Evolutionary conservation across 352 stramenopile species (phyloP), one percentile per base, ranked within the genome.

Genomic region (Pythium dissotocum): DNA sequence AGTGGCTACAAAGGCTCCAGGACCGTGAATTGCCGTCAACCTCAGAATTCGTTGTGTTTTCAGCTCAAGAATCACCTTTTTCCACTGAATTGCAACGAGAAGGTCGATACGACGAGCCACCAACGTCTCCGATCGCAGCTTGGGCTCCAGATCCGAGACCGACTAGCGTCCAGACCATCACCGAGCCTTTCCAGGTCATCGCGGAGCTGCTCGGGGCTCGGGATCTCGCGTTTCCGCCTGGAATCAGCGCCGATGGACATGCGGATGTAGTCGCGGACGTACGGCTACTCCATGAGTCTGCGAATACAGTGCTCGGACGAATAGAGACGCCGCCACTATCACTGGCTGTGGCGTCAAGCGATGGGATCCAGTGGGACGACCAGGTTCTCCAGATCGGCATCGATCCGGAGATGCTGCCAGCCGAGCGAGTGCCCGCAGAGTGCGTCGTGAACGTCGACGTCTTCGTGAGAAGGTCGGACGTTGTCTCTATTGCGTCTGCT

Each of bases 181-280:
- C 36, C 0, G 59, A 54, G 18, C 36, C 66, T 6, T 68, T 67
- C 54, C 44, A 64, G 36, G 35, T 72, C 14, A 63, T 68, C 18
- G 28, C 67, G 18, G 66, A 72, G 54, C 60, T 72, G 9, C 60
- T 72, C 10, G 66, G 66, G 16, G 60, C 28, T 12, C 59, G 66
- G 1, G 66, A 72, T 54, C 55, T 72, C 6, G 28, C 48, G 12
- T 33, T 57, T 14, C 21, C 58, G 46, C 18, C 8, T 35, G 6
- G 21, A 57, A 36, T 14, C 18, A 8, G 40, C 18, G 14, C 21
- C 55, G 32, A 46, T 49, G 54, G 13, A 16, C 5, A 30, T 16
- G 30, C 8, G 1, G 18, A 32, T 7, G 36, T 72, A 2, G 2
- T 28, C 2, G 54, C 56, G 8, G 16, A 24, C 6, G 58, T 72